These are phyloP conservation scores for Mycosarcoma mackinlayi DNA, from an alignment of 1,284 basidiomycete species.

Conservation along the genomic window DNA sequence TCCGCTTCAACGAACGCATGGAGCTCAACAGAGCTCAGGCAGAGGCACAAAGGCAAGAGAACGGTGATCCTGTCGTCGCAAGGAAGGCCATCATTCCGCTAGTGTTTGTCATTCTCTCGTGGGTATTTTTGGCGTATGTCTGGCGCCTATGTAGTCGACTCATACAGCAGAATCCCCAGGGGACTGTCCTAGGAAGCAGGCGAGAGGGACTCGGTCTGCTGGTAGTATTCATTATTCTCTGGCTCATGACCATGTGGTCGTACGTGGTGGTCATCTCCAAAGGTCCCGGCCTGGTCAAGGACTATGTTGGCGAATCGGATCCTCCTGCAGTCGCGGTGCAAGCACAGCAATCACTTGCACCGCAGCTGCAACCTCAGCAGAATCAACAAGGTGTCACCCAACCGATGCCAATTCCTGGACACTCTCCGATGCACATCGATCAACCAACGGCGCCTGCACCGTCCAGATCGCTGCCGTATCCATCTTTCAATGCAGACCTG, in stretches of 20 bases:
- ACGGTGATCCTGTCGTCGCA: conserved; percentile 37
- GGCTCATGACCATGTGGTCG: conserved; percentile 61
- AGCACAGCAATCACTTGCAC: neutral
- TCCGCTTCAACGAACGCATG: conserved; percentile 50
- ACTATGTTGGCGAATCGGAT: conserved; percentile 44
- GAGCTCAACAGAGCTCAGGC: conserved; percentile 27
- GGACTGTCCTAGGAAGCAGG: conserved; percentile 32
- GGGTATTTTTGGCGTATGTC: conserved; percentile 59
- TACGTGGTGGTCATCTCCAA: conserved; percentile 55
- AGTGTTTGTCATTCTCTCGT: conserved; percentile 53
- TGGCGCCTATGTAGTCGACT: conserved; percentile 53
- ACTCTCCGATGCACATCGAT: neutral
- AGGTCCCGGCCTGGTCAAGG: conserved; percentile 58
- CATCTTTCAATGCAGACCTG: conserved; percentile 32
- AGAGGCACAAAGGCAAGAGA: conserved; percentile 22
- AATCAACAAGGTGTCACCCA: conserved; percentile 2
- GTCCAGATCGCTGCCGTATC: conserved; percentile 20
- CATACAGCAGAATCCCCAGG: conserved; percentile 41
- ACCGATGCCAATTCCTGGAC: conserved; percentile 25
- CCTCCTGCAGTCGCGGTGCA: conserved; percentile 7
- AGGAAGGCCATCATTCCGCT: conserved; percentile 52
- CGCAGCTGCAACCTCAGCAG: neutral
- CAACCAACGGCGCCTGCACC: neutral
- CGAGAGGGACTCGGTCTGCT: conserved; percentile 54
- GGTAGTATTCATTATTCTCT: conserved; percentile 54